Evolutionary conservation across 352 stramenopile species (phyloP).

Genomic region (Phytophthora vignae): DNA sequence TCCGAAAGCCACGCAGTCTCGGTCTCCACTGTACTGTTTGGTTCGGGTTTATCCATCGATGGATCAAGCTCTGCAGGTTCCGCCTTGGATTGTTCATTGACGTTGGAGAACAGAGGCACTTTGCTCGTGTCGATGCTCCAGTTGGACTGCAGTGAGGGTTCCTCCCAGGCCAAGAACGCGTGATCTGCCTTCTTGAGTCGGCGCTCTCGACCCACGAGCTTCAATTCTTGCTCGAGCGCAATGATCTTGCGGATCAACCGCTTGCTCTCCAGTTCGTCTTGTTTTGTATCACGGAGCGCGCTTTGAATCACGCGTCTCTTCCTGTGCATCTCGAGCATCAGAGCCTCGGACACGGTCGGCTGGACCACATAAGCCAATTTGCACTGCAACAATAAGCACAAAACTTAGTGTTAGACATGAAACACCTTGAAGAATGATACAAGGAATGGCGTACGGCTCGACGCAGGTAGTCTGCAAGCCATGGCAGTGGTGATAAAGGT

Average conservation of each 20-base stretch:
- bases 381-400: slow-evolving; percentile 42
- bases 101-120: slow-evolving; percentile 35
- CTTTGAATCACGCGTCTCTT: slow-evolving; percentile 73
- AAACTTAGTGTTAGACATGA: not conserved
- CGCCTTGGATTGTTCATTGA: not conserved
- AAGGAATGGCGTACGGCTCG: slow-evolving; percentile 40
- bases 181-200: slow-evolving; percentile 44
- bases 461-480: slow-evolving; percentile 69
- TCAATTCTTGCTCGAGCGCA: slow-evolving; percentile 42
- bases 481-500: slow-evolving; percentile 56
- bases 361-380: slow-evolving; percentile 66
- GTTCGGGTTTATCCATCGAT: not conserved
- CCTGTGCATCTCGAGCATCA: slow-evolving; percentile 75
- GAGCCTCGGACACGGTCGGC: slow-evolving; percentile 42
- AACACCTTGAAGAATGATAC: not conserved
- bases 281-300: slow-evolving; percentile 57
- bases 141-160: slow-evolving; percentile 41
- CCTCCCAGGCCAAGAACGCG: slow-evolving; percentile 47
- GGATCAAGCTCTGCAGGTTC: not conserved
- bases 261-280: slow-evolving; percentile 58
- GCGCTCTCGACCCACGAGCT: slow-evolving; percentile 47
- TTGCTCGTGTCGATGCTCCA: slow-evolving; percentile 58
- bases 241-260: slow-evolving; percentile 54
- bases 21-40: not conserved
- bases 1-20: slow-evolving; percentile 16